These are phyloP conservation scores for Digitaria exilis DNA, from an alignment of 202 grass and related monocot genomes.

Conservation along the genomic window DNA sequence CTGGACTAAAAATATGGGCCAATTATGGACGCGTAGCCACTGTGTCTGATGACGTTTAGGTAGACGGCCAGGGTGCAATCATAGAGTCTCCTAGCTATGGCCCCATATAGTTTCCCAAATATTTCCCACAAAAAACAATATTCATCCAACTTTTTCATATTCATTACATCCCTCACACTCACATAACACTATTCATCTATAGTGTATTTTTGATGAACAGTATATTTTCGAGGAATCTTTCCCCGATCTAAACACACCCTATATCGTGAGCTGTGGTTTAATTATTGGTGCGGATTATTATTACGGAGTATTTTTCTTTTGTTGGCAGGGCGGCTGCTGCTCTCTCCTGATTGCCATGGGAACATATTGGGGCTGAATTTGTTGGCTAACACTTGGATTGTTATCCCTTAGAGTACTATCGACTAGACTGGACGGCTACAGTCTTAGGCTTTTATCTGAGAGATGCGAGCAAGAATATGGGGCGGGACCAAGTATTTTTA, in stretches of 20 bases:
- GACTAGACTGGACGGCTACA: too few relatives aligned
- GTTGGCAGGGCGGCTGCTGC: neutral
- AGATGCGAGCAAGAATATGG: neutral
- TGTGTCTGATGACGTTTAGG: neutral
- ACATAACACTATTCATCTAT: too few relatives aligned
- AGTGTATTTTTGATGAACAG: too few relatives aligned
- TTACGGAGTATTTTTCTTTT: neutral
- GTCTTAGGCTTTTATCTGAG: too few relatives aligned
- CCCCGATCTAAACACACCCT: too few relatives aligned
- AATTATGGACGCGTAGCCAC: neutral
- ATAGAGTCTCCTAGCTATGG: neutral
- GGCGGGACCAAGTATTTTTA: too few relatives aligned
- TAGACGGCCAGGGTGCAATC: neutral
- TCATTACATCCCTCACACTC: too few relatives aligned
- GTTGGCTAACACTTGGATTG: neutral
- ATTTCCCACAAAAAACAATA: too few relatives aligned
- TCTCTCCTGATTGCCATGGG: neutral
- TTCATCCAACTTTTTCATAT: too few relatives aligned
- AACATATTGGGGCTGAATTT: neutral
- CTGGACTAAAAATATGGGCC: neutral
- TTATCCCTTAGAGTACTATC: neutral
- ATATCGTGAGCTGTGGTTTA: neutral
- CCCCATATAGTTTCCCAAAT: too few relatives aligned
- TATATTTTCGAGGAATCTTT: too few relatives aligned
- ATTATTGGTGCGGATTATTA: neutral